phyloP scores from a whole-genome alignment of 2,329 filamentous ascomycete genomes.

The Xylaria sp. region DNA sequence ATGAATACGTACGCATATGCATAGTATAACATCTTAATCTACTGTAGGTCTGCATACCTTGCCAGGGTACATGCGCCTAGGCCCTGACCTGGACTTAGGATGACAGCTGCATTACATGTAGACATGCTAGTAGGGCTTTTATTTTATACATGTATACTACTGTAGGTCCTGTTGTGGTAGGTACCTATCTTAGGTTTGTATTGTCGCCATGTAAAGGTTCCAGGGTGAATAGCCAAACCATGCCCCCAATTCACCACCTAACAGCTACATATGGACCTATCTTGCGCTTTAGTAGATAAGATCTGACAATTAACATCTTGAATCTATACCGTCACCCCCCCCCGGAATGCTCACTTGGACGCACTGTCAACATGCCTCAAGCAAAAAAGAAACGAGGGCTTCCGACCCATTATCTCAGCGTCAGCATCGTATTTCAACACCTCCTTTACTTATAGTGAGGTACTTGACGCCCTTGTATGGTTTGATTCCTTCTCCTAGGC shows the following conservation, averaged over 20 bases:
- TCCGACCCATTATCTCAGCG: background rate
- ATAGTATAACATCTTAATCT: background rate
- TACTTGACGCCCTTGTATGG: conserved; percentile 99
- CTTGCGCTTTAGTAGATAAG: background rate
- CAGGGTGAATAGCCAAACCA: background rate
- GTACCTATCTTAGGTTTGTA: no score
- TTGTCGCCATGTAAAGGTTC: no score
- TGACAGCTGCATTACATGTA: background rate
- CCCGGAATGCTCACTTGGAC: conserved; percentile 21
- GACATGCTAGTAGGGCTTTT: background rate
- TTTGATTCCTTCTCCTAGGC: conserved; percentile 86
- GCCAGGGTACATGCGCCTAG: background rate
- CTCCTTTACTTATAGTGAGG: conserved; percentile 76
- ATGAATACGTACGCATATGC: background rate
- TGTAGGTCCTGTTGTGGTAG: no score
- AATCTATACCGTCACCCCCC: conserved; percentile 11
- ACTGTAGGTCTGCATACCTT: background rate
- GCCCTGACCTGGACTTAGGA: background rate
- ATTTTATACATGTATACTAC: no score
- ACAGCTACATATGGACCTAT: background rate
- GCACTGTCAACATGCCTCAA: conserved; percentile 32
- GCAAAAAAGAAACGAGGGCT: background rate
- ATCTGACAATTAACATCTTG: background rate
- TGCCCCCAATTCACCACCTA: background rate
- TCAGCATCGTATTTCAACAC: conserved; percentile 71